Base-by-base conservation (phyloP, 192 early-diverging fungal species). In the Mortierella claussenii region DNA sequence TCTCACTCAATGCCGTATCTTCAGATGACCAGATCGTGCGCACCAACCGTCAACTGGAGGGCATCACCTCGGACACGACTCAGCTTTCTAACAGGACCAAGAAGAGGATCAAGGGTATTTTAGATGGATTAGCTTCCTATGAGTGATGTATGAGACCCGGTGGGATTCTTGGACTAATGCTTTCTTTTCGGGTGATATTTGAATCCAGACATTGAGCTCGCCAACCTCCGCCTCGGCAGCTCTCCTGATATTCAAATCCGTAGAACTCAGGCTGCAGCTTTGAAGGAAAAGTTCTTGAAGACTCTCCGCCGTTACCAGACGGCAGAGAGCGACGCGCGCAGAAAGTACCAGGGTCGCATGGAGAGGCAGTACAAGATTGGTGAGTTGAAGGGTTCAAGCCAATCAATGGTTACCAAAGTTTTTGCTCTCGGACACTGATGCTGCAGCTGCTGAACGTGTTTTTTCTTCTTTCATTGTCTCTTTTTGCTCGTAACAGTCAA, bases 351-450 rank as follows among this genome's bases (percentile, higher is more conserved):
- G 61, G 86, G 90, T 48, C 78, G 93, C 48, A 83, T 96, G 85
- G 91, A 95, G 70, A 79, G 92, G 66, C 94, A 96, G 60, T 90
- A 89, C 78, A 83, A 89, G 52, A 93, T 96, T 82, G 93, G 92
- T 93, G 73, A 63, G 78, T 47, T 20, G 40, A 13, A 9, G n/a
- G n/a, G n/a, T n/a, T n/a, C n/a, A n/a, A n/a, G n/a, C n/a, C n/a
- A n/a, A n/a, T n/a, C n/a, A n/a, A n/a, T n/a, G n/a, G n/a, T n/a
- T n/a, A n/a, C n/a, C n/a, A n/a, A n/a, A n/a, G n/a, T n/a, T n/a
- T n/a, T n/a, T n/a, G n/a, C n/a, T n/a, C n/a, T n/a, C n/a, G n/a
- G n/a, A n/a, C n/a, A n/a, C n/a, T n/a, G n/a, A n/a, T n/a, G n/a
- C n/a, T n/a, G n/a, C n/a, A n/a, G n/a, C n/a, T n/a, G n/a, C n/a